Percentiles rank a stretch among this genome's conserved stretches.
These are phyloP conservation scores for Ilyonectria destructans DNA, from an alignment of 2,329 filamentous ascomycete species.

Conservation along the genomic window DNA sequence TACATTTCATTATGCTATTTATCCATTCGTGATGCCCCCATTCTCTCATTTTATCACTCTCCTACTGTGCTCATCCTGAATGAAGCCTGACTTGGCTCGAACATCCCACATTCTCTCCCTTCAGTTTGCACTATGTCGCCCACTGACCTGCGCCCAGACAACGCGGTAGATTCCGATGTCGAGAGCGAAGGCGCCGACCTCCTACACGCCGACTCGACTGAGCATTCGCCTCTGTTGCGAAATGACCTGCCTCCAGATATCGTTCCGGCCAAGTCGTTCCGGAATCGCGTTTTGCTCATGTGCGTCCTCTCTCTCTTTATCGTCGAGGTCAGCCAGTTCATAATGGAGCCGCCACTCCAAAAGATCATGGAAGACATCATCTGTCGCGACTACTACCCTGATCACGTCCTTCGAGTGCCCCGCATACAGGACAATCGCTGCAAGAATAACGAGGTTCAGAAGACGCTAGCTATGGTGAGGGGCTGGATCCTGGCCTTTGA, in stretches of 20 bases:
- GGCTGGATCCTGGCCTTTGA: constrained; percentile 65
- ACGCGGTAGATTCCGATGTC: constrained; percentile 24
- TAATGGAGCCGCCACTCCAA: constrained; percentile 60
- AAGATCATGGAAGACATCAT: constrained; percentile 70
- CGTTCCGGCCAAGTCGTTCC: constrained; percentile 47
- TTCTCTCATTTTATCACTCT: not conserved
- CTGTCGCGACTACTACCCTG: constrained; percentile 65
- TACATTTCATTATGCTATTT: not conserved
- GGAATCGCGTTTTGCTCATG: constrained; percentile 52
- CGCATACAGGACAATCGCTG: constrained; percentile 61
- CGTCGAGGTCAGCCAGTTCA: constrained; percentile 59
- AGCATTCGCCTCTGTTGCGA: constrained; percentile 44
- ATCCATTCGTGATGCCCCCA: not conserved
- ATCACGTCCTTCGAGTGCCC: constrained; percentile 51
- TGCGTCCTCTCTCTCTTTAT: constrained; percentile 60
- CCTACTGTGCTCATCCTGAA: not conserved
- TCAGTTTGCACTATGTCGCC: constrained; percentile 17
- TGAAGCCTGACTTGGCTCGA: not conserved
- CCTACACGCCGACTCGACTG: constrained; percentile 12
- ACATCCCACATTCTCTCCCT: not conserved
- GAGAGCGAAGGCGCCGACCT: constrained; percentile 31
- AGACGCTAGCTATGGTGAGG: constrained; percentile 66
- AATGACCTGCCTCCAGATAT: constrained; percentile 38
- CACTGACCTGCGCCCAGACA: not conserved
- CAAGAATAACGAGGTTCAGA: constrained; percentile 66